Evolutionary conservation across 192 early-diverging fungal species (phyloP).

Genomic region (Umbelopsis isabellina): DNA sequence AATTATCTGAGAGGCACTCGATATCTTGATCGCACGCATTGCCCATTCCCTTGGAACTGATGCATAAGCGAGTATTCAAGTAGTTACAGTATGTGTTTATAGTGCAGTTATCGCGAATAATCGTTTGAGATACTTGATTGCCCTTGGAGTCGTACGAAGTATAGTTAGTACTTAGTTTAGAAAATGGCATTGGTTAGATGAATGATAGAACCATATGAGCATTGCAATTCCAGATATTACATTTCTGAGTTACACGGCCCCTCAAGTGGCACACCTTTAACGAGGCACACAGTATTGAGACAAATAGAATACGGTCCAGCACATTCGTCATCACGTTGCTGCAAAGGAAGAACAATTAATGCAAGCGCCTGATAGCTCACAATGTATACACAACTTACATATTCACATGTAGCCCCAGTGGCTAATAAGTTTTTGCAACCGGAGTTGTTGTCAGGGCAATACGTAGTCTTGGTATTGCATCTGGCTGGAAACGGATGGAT

Average conservation of each 20-base stretch:
- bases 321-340: conserved; percentile 48
- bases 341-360: neutral
- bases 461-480: conserved; percentile 27
- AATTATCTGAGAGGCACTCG: conserved; percentile 36
- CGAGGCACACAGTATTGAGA: conserved; percentile 34
- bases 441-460: conserved; percentile 40
- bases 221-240: conserved; percentile 10
- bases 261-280: conserved; percentile 35
- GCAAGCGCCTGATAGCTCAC: neutral
- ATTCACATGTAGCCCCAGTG: conserved; percentile 25
- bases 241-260: conserved; percentile 35
- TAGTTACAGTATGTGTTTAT: conserved; percentile 31
- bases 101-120: conserved; percentile 46
- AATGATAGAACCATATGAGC: no score
- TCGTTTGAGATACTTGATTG: conserved; percentile 24
- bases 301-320: conserved; percentile 33
- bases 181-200: neutral
- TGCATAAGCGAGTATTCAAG: neutral
- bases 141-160: conserved; percentile 31
- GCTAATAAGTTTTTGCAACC: conserved; percentile 27
- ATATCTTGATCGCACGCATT: conserved; percentile 34
- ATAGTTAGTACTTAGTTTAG: conserved; percentile 23
- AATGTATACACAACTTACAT: conserved; percentile 24
- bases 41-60: conserved; percentile 16
- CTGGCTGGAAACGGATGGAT: conserved; percentile 24